Percentiles rank a stretch among this genome's conserved stretches.
These are phyloP conservation scores for Phytophthora kernoviae DNA, from an alignment of 352 stramenopile species.

Conservation along the genomic window DNA sequence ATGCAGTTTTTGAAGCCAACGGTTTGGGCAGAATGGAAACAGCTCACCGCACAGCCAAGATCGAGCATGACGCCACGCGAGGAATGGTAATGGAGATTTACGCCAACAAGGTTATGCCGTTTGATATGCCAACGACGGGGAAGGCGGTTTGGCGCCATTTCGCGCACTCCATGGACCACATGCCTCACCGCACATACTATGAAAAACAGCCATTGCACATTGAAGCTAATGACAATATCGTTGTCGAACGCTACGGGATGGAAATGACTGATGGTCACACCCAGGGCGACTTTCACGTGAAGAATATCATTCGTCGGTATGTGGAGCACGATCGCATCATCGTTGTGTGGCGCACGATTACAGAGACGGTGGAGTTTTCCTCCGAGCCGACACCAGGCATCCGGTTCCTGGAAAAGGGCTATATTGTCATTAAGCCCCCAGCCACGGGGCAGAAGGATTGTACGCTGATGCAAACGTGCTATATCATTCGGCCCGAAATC, in stretches of 20 bases:
- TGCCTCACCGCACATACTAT: slow-evolving; percentile 41
- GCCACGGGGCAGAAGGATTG: slow-evolving; percentile 27
- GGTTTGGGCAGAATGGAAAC: slow-evolving; percentile 37
- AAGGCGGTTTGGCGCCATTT: slow-evolving; percentile 45
- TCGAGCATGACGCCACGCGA: slow-evolving; percentile 34
- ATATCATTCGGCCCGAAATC: slow-evolving; percentile 44
- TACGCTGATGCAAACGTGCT: slow-evolving; percentile 47
- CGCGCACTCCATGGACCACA: slow-evolving; percentile 40
- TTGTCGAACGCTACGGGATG: slow-evolving; percentile 41
- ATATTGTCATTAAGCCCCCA: slow-evolving; percentile 46
- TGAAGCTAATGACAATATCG: slow-evolving; percentile 35
- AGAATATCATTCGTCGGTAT: slow-evolving; percentile 39
- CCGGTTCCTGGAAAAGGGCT: slow-evolving; percentile 45
- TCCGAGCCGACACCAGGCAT: slow-evolving; percentile 36
- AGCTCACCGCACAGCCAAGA: slow-evolving; percentile 34
- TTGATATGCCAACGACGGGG: slow-evolving; percentile 35
- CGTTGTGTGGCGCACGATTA: slow-evolving; percentile 45
- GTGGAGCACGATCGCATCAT: slow-evolving; percentile 39
- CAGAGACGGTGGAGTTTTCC: slow-evolving; percentile 44
- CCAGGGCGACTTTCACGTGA: slow-evolving; percentile 42
- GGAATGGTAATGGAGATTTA: slow-evolving; percentile 50
- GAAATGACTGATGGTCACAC: slow-evolving; percentile 37
- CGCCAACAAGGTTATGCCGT: slow-evolving; percentile 44
- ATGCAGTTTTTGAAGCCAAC: slow-evolving; percentile 43
- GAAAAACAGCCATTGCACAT: slow-evolving; percentile 44